A percentile compares a stretch with the other conserved stretches of the same genome.
phyloP scores from a whole-genome alignment of 768 basidiomycete species.

The Galerina sulciceps region DNA sequence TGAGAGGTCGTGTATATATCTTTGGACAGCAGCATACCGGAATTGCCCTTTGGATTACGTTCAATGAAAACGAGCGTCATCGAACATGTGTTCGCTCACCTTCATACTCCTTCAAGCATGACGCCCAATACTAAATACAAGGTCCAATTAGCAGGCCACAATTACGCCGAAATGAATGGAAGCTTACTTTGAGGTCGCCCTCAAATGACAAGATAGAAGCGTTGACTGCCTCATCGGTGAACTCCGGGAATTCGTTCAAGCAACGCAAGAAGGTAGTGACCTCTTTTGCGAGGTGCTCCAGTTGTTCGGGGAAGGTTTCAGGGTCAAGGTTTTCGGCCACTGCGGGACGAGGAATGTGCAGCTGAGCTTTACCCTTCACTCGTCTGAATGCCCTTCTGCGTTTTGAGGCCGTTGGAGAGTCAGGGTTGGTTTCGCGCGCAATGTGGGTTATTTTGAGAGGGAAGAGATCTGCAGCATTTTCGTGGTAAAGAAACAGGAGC shows the following conservation, averaged over 20 bases:
- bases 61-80: not conserved
- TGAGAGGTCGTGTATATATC: conserved; percentile 76
- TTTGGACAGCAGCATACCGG: conserved; percentile 69
- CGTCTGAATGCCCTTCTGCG: conserved; percentile 34
- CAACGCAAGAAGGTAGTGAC: conserved; percentile 71
- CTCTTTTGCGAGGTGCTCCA: conserved; percentile 65
- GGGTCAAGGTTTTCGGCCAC: conserved; percentile 62
- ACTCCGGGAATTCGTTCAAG: conserved; percentile 81
- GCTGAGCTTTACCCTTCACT: conserved; percentile 41
- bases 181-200: conserved; percentile 65
- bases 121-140: conserved; percentile 67
- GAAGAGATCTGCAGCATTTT: conserved; percentile 80
- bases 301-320: conserved; percentile 68
- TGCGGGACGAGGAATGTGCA: conserved; percentile 55
- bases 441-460: conserved; percentile 62
- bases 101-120: conserved; percentile 67
- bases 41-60: conserved; percentile 58
- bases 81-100: conserved; percentile 37
- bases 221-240: conserved; percentile 74
- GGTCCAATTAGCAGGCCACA: conserved; percentile 1
- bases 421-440: conserved; percentile 36
- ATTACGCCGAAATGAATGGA: not conserved
- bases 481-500: conserved; percentile 70
- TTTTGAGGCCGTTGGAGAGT: conserved; percentile 32
- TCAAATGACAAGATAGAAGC: conserved; percentile 69